Conservation (phyloP, 1,139 yeast genomes). For the Saccharomyces hybrid region DNA sequence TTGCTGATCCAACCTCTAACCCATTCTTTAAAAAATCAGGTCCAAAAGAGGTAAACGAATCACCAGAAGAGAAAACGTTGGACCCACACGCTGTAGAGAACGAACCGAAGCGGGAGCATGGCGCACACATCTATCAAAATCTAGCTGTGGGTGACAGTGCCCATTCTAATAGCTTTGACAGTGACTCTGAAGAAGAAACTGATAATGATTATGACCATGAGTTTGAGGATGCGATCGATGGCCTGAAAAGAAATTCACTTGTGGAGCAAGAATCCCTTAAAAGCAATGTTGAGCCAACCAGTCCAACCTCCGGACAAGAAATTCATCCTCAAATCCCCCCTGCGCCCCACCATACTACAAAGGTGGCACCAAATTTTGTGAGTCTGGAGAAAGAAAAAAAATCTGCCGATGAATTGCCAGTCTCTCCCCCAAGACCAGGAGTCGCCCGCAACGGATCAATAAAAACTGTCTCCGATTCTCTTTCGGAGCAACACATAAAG, state of each 20-base stretch:
- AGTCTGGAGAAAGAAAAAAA: not conserved
- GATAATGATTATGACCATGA: not conserved
- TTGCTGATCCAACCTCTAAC: slow-evolving; percentile 34
- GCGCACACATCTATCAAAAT: not conserved
- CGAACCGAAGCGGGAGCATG: slow-evolving; percentile 1
- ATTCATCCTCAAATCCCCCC: not conserved
- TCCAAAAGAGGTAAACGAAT: not conserved
- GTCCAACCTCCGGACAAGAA: not conserved
- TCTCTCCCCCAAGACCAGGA: not conserved
- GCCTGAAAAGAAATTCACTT: not conserved
- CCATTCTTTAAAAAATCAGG: slow-evolving; percentile 11
- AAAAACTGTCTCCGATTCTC: not conserved
- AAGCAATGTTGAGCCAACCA: not conserved
- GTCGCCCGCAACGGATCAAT: not conserved
- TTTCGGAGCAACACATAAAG: not conserved
- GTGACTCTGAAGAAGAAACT: not conserved
- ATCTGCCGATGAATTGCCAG: not conserved
- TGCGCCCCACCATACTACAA: not conserved
- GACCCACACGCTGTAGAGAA: slow-evolving; percentile 7
- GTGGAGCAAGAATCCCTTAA: not conserved
- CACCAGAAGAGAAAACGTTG: slow-evolving; percentile 8
- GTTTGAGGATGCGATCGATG: not conserved
- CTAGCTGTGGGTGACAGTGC: not conserved
- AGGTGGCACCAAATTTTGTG: not conserved
- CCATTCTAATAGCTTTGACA: not conserved